Evolutionary conservation across 2,329 filamentous ascomycete species (phyloP).

Genomic region (Colletotrichum brevisporum): DNA sequence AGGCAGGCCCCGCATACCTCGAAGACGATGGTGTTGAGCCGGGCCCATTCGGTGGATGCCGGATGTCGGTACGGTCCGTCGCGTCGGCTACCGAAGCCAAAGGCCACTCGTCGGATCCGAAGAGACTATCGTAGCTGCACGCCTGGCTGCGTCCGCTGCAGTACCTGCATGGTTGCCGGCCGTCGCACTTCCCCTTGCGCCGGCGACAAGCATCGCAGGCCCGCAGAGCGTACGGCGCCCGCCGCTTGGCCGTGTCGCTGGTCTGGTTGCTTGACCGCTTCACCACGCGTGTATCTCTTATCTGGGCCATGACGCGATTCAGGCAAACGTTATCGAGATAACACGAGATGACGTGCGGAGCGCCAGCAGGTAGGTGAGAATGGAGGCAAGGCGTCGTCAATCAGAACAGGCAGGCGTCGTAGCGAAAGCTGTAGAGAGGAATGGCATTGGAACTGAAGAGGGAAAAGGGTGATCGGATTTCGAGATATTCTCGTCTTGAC

Average conservation of each 20-base stretch:
- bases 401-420: too few relatives aligned
- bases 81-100: background rate
- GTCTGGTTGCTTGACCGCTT: conserved; percentile 12
- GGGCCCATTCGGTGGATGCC: conserved; percentile 6
- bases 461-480: background rate
- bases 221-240: conserved; percentile 43
- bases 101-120: conserved; percentile 14
- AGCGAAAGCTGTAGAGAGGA: background rate
- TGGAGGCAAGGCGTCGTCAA: background rate
- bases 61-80: background rate
- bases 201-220: conserved; percentile 45
- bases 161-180: conserved; percentile 42
- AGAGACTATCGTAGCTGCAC: conserved; percentile 38
- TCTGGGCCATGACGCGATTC: conserved; percentile 10
- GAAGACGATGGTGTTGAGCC: conserved; percentile 8
- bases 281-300: conserved; percentile 11
- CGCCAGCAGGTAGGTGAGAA: background rate
- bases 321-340: background rate
- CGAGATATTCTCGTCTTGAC: conserved; percentile 9
- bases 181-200: conserved; percentile 45
- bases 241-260: conserved; percentile 27
- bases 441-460: background rate
- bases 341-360: background rate
- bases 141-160: conserved; percentile 38
- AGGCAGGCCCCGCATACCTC: background rate